Evolutionary conservation across 768 basidiomycete genomes (phyloP).

Genomic region (Mycena floridula): DNA sequence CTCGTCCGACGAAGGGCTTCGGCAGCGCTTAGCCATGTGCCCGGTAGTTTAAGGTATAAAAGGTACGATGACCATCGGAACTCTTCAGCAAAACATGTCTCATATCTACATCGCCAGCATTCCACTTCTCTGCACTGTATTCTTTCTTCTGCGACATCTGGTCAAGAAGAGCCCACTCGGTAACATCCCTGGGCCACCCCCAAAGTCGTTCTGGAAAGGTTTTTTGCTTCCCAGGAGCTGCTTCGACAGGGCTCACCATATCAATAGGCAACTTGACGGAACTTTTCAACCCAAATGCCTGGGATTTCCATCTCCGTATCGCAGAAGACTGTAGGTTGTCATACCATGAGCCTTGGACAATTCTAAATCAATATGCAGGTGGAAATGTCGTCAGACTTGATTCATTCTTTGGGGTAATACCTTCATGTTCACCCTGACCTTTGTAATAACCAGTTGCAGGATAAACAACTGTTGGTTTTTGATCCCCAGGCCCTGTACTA

Average conservation of each 20-base stretch:
- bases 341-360: not conserved
- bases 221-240: not conserved
- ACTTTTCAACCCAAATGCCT: not conserved
- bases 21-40: too few relatives aligned
- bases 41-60: too few relatives aligned
- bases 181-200: conserved; percentile 33
- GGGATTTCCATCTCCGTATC: not conserved
- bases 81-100: too few relatives aligned
- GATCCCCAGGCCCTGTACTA: conserved; percentile 17
- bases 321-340: not conserved
- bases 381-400: not conserved
- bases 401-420: conserved; percentile 9
- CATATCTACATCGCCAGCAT: too few relatives aligned
- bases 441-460: conserved; percentile 8
- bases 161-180: conserved; percentile 20
- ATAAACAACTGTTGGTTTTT: not conserved
- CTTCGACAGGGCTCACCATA: not conserved
- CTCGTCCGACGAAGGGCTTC: too few relatives aligned
- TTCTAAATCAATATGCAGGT: not conserved
- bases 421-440: conserved; percentile 10
- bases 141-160: too few relatives aligned
- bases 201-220: conserved; percentile 29
- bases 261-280: not conserved
- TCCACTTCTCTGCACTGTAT: too few relatives aligned
- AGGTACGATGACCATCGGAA: too few relatives aligned